Evolutionary conservation across 768 basidiomycete genomes (phyloP).

Genomic region (Tricholoma matsutake): DNA sequence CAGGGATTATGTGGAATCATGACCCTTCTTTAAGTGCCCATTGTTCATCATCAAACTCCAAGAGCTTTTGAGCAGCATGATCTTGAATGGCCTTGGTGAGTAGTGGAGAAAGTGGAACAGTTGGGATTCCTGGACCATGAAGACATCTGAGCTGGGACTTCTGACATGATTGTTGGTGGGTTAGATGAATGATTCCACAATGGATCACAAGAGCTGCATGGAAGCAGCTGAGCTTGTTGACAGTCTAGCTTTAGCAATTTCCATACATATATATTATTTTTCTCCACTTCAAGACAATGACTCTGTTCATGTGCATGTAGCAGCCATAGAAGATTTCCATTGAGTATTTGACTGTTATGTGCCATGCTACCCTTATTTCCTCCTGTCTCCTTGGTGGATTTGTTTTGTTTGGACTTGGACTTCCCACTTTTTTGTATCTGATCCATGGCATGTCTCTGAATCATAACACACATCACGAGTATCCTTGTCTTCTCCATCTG

Average conservation of each 20-base stretch:
- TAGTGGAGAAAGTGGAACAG: background rate
- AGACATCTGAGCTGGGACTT: background rate
- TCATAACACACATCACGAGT: background rate
- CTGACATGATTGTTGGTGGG: background rate
- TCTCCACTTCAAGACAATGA: background rate
- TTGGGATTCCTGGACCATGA: background rate
- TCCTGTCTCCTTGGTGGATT: background rate
- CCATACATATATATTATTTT: constrained; percentile 1
- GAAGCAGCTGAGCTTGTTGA: constrained; percentile 1
- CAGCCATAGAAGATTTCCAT: background rate
- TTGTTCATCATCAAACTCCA: background rate
- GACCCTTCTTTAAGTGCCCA: background rate
- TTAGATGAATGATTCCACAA: background rate
- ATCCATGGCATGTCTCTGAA: background rate
- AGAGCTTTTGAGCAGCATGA: background rate
- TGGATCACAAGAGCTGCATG: no score
- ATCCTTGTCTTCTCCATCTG: background rate
- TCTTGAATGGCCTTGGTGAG: background rate
- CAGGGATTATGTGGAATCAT: background rate
- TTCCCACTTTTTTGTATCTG: background rate
- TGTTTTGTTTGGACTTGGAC: background rate
- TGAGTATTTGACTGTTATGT: background rate
- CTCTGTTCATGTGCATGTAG: constrained; percentile 1
- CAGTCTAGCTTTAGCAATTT: background rate
- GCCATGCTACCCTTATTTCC: background rate